phyloP scores from a whole-genome alignment of 2,329 filamentous ascomycete genomes.

The Paracorniculantispora psalliotae region DNA sequence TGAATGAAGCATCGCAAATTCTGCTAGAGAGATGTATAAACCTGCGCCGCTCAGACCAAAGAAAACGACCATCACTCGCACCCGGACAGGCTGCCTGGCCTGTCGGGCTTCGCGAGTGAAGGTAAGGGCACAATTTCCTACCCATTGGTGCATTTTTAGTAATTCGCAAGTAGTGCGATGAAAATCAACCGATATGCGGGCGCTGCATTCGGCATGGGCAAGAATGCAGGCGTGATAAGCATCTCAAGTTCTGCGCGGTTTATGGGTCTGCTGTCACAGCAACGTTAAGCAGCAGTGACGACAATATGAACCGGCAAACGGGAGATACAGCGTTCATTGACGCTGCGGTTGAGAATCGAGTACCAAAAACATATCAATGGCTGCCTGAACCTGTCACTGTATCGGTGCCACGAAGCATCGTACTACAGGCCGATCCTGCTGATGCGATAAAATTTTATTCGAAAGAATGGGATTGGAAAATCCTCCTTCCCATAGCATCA shows the following conservation, averaged over 20 bases:
- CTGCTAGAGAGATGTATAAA: slow-evolving; percentile 18
- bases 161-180: slow-evolving; percentile 5
- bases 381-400: too few species aligned
- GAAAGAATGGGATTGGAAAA: background rate
- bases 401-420: background rate
- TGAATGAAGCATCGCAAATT: too few species aligned
- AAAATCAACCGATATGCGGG: slow-evolving; percentile 10
- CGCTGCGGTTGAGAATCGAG: background rate
- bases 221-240: background rate
- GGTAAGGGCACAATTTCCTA: slow-evolving; percentile 10
- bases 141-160: background rate
- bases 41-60: slow-evolving; percentile 19
- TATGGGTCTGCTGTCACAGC: background rate
- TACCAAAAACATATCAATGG: too few species aligned
- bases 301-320: too few species aligned
- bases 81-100: slow-evolving; percentile 18
- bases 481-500: background rate
- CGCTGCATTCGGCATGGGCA: slow-evolving; percentile 6
- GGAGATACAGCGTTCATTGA: too few species aligned
- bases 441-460: background rate
- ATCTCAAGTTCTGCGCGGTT: background rate
- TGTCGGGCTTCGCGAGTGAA: slow-evolving; percentile 19
- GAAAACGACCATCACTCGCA: slow-evolving; percentile 21
- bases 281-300: background rate
- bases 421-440: background rate